Base-by-base conservation (phyloP, 2,329 filamentous ascomycete genomes). In the Scleromitrula shiraiana region DNA sequence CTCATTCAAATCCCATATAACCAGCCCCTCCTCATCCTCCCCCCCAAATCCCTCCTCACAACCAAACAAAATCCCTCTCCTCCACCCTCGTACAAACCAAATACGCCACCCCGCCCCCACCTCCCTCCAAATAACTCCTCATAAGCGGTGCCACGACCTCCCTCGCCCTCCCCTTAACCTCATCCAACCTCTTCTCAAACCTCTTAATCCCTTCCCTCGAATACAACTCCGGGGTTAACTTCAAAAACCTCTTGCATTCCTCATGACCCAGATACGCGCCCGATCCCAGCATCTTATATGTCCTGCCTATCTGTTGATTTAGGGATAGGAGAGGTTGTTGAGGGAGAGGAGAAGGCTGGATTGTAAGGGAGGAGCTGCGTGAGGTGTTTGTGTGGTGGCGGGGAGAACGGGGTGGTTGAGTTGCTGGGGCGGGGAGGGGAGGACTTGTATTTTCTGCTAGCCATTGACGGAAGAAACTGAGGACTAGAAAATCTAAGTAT, bases 381-480 rank as follows among this genome's bases (percentile, higher is more conserved):
- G n/a, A 73, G 69, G 4, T 65, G 46, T 32, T 67, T 51, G 41
- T 68, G 64, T 10, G 69, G 63, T 27, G 65, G 53, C 32, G 39
- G 38, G 19, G 47, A 36, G 60, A 41, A 64, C 53, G 62, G 60
- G 62, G 33, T 56, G 58, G 46, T 36, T 36, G 48, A 53, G 54
- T 22, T 7, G 38, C 15, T 19, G 22, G n/a, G 12, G 80, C n/a
- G n/a, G n/a, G n/a, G n/a, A 10, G 79, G 3, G 83, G 76, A 0
- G 88, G 84, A 2, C 86, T 84, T 4, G 87, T 95, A 65, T 89
- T 91, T 59, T 96, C 90, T 4, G 88, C 88, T 6, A 96, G 74
- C 89, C 90, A 96, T 66, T 95, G 88, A 3, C 91, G 78, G 68
- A 96, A 97, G 10, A 95, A 72, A 35, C 80, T 87, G 41, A 95